Evolutionary conservation across 257 asterid genomes (phyloP), one percentile per base, ranked within the genome.

Genomic region (Striga asiatica): DNA sequence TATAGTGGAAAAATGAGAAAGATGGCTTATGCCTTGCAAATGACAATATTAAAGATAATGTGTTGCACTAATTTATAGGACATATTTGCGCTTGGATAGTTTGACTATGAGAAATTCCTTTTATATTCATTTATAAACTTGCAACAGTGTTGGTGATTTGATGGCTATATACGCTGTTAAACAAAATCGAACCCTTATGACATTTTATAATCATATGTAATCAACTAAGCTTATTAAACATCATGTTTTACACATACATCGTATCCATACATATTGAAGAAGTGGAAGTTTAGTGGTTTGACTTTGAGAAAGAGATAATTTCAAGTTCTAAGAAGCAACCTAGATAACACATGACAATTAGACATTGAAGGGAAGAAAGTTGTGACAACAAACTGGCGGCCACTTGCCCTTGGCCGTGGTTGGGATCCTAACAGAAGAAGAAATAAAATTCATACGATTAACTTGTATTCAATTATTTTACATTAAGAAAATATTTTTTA

Each of bases 41-140:
- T 4, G 50, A 10, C 23, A 7, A 18, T 17, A 14, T 4, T 24
- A 28, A 57, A 22, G 24, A 46, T 35, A 5, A 2, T 34, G n/a
- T 39, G 61, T 63, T 56, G 61, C 65, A 32, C 53, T 57, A 58
- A 72, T 72, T 72, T 72, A 72, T 67, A 72, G 74, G 24, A 24
- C 28, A 8, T 21, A 29, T 39, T 13, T 38, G 25, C 31, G 65
- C 41, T 60, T 64, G 9, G 62, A 63, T 59, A 52, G 43, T 50
- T 34, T 34, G 39, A 32, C 38, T 32, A 32, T 32, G 11, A 2
- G n/a, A 32, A 32, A 32, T 32, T 7, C n/a, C n/a, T n/a, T n/a
- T n/a, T n/a, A n/a, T n/a, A n/a, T n/a, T n/a, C n/a, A n/a, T n/a
- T n/a, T n/a, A n/a, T n/a, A 8, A 32, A 6, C 2, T 32, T 32